Conservation (phyloP, 169 alveolate genomes). For the Plasmodium yoelii region DNA sequence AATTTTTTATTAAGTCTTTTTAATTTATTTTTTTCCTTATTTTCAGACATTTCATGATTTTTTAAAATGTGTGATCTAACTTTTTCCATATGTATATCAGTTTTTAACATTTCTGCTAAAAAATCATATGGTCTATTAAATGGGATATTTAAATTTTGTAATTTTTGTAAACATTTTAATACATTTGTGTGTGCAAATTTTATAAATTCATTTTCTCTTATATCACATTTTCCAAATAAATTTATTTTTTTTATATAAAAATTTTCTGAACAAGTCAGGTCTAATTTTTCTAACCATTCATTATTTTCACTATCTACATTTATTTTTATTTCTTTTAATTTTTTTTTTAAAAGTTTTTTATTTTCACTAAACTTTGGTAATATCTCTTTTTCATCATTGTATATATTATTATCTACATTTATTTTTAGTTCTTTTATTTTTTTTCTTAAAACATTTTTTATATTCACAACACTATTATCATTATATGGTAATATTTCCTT, state of each 20-base stretch:
- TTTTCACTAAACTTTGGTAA: slow-evolving; percentile 4
- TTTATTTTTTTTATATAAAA: slow-evolving; percentile 32
- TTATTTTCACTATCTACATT: slow-evolving; percentile 5
- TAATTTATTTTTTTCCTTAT: slow-evolving; percentile 39
- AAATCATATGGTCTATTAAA: slow-evolving; percentile 71
- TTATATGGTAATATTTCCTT: no score
- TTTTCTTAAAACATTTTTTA: background rate
- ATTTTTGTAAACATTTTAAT: slow-evolving; percentile 29
- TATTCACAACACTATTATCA: no score
- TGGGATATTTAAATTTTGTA: slow-evolving; percentile 22
- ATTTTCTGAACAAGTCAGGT: slow-evolving; percentile 47
- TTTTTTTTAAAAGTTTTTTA: slow-evolving; percentile 17
- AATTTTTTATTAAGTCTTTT: slow-evolving; percentile 65
- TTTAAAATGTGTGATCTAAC: slow-evolving; percentile 23
- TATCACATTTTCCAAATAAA: slow-evolving; percentile 20
- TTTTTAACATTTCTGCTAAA: slow-evolving; percentile 52
- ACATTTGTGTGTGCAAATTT: slow-evolving; percentile 27
- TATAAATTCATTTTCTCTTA: slow-evolving; percentile 33
- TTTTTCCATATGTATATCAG: slow-evolving; percentile 57
- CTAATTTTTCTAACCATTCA: slow-evolving; percentile 52
- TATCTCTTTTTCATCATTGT: background rate
- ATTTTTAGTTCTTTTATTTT: background rate
- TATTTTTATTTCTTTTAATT: slow-evolving; percentile 35
- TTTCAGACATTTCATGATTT: slow-evolving; percentile 44
- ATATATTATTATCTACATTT: background rate